Conservation (phyloP, 306 rosid genomes). For the apple (Malus domestica) region ASM211411v1 NC_041790.1:25585001-25585500, state of each 20-base stretch:
- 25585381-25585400: slow-evolving; percentile 81
- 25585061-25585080: slow-evolving; percentile 51
- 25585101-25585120: slow-evolving; percentile 3
- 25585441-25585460: slow-evolving; percentile 80
- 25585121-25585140: slow-evolving; percentile 7
- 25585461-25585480: slow-evolving; percentile 97
- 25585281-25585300: slow-evolving; percentile 38
- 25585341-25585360: slow-evolving; percentile 53
- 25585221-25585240: slow-evolving; percentile 34
- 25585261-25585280: slow-evolving; percentile 35
- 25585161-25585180: slow-evolving; percentile 69
- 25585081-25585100: slow-evolving; percentile 34
- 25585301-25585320: slow-evolving; percentile 32
- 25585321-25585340: slow-evolving; percentile 24
- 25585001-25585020: slow-evolving; percentile 55
- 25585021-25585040: slow-evolving; percentile 50
- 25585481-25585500: slow-evolving; percentile 90
- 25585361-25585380: slow-evolving; percentile 71
- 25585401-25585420: slow-evolving; percentile 87
- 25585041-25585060: slow-evolving; percentile 55
- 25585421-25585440: slow-evolving; percentile 98
- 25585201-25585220: slow-evolving; percentile 38
- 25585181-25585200: slow-evolving; percentile 55
- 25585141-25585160: slow-evolving; percentile 69
- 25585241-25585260: slow-evolving; percentile 34